phyloP scores from a whole-genome alignment of 1,284 basidiomycete genomes.

The Cutaneotrichosporon curvatum region DNA sequence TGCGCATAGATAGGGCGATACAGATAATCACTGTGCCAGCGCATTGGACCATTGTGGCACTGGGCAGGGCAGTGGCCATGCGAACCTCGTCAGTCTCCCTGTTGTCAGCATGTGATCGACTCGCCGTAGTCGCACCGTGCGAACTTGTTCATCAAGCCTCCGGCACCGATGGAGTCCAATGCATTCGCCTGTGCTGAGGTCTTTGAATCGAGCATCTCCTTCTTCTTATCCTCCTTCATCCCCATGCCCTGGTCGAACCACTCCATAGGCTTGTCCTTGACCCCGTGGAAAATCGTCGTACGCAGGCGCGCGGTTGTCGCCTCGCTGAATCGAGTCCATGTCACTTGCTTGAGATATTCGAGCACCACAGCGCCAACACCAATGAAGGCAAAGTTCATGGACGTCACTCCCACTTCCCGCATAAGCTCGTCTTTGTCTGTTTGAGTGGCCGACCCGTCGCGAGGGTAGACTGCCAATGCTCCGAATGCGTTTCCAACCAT shows the following conservation, averaged over 20 bases:
- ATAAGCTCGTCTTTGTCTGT: conserved; percentile 55
- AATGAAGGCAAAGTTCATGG: conserved; percentile 65
- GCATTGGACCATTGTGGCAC: conserved; percentile 73
- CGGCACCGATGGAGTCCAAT: conserved; percentile 64
- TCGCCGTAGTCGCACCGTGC: conserved; percentile 58
- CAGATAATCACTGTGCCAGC: conserved; percentile 70
- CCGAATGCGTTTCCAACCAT: conserved; percentile 81
- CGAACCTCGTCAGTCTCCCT: conserved; percentile 95
- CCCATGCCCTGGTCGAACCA: conserved; percentile 86
- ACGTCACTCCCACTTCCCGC: conserved; percentile 54
- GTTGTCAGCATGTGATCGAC: conserved; percentile 8
- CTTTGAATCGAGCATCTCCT: conserved; percentile 26
- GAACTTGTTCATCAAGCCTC: conserved; percentile 91
- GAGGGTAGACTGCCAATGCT: conserved; percentile 58
- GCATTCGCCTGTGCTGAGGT: too few species aligned
- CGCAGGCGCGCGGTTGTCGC: conserved; percentile 65
- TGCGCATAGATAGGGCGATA: conserved; percentile 70
- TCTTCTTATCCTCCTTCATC: conserved; percentile 51
- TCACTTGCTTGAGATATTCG: conserved; percentile 63
- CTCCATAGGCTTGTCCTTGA: conserved; percentile 66
- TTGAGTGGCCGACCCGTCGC: conserved; percentile 33
- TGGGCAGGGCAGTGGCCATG: conserved; percentile 67
- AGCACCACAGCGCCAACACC: conserved; percentile 63
- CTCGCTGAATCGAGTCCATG: conserved; percentile 88
- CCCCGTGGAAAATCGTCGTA: conserved; percentile 60